phyloP scores from a whole-genome alignment of 768 basidiomycete species.

The Austroboletus festivus region DNA sequence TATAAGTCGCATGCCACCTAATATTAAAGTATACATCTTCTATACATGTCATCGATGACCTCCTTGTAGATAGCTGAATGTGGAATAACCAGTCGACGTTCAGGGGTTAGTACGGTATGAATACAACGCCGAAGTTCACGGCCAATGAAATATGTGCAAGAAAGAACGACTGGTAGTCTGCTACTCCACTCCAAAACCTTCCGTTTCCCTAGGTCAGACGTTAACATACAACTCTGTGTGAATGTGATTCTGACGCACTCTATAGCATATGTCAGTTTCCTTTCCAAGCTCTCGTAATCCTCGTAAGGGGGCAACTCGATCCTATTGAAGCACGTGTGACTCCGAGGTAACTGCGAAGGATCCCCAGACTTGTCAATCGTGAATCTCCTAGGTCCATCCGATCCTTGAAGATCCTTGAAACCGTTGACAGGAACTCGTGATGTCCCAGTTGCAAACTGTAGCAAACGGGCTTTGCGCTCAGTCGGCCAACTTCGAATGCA shows the following conservation, averaged over 20 bases:
- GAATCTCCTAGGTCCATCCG: constrained; percentile 88
- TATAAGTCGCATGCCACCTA: neutral
- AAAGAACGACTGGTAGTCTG: constrained; percentile 1
- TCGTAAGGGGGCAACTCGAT: constrained; percentile 88
- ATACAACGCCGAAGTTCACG: constrained; percentile 11
- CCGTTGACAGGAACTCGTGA: constrained; percentile 89
- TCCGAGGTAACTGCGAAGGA: constrained; percentile 80
- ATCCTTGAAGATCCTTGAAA: constrained; percentile 92
- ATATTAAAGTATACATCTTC: no score
- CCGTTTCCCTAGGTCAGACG: constrained; percentile 55
- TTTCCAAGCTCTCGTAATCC: constrained; percentile 82
- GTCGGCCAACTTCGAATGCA: constrained; percentile 87
- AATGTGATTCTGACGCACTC: constrained; percentile 49
- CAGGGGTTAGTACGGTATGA: constrained; percentile 11
- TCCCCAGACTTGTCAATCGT: constrained; percentile 96
- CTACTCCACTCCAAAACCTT: constrained; percentile 70
- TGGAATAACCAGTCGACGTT: neutral
- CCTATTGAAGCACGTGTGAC: constrained; percentile 93
- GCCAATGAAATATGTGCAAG: constrained; percentile 4
- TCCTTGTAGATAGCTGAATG: constrained; percentile 2
- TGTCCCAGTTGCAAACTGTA: constrained; percentile 87
- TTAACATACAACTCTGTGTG: constrained; percentile 5
- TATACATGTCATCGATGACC: constrained; percentile 1
- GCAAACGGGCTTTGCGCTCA: constrained; percentile 79
- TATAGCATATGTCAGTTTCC: constrained; percentile 79